Conservation (phyloP, 208 protist species). For the Wallacemonas sp. region DNA sequence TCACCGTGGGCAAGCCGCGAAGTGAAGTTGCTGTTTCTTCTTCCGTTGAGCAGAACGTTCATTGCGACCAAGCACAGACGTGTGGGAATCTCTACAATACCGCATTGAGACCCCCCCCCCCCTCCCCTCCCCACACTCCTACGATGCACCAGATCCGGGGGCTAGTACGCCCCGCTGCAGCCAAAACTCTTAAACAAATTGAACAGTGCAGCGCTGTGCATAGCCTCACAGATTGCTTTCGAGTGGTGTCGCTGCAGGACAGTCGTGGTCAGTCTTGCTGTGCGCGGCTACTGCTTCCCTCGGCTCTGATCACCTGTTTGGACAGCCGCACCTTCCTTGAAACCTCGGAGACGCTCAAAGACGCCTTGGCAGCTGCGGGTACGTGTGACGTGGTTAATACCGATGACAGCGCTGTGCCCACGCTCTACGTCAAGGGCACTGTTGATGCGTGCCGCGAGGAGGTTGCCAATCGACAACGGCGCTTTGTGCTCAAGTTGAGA, state of each 20-base stretch:
- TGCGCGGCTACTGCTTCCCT: constrained; percentile 24
- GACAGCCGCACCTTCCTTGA: constrained; percentile 21
- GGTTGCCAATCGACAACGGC: constrained; percentile 37
- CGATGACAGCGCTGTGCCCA: background rate
- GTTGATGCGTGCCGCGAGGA: constrained; percentile 21
- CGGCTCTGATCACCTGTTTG: constrained; percentile 23
- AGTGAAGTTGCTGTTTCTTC: no score
- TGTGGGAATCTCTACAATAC: no score
- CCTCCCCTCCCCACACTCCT: no score
- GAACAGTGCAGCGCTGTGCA: background rate
- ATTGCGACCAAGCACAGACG: no score
- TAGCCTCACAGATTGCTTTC: constrained; percentile 5
- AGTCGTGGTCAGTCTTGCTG: background rate
- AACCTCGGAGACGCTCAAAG: constrained; percentile 27
- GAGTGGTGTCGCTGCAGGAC: background rate
- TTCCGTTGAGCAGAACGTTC: no score
- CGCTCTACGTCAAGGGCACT: constrained; percentile 46
- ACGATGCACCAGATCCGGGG: constrained; percentile 65
- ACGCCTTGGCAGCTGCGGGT: no score
- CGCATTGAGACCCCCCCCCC: no score
- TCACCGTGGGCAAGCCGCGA: no score
- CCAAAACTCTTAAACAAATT: constrained; percentile 13
- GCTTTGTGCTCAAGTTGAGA: constrained; percentile 46
- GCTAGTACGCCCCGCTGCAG: constrained; percentile 37
- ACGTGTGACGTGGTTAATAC: no score